Evolutionary conservation across 306 rosid genomes (phyloP), one percentile per base, ranked within the genome.

Genomic region (Quercus mongolica): DNA sequence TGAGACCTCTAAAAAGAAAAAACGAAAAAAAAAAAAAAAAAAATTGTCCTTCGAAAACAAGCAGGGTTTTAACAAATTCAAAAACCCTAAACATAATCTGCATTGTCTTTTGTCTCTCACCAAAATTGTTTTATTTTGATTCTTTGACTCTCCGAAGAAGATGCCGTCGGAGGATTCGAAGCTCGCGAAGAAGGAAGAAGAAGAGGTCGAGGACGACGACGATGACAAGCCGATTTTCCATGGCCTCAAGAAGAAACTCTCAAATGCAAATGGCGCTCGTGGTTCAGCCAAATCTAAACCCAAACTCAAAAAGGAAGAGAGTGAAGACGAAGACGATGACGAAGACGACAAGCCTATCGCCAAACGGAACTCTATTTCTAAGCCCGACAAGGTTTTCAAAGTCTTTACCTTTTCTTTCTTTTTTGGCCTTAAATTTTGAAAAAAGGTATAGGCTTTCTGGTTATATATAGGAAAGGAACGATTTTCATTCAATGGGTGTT

Each of bases 161-260:
- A 94, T 94, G 97, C 59, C 92, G 58, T 87, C 90, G 0, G 90
- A 85, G 74, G 92, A 90, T n/a, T 74, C 82, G 41, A 88, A 83
- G 83, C 56, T 80, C 4, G 78, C 78, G 61, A 90, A 83, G 84
- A 81, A 73, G 54, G 72, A 51, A 41, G 75, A 62, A 75, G 31
- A 38, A 35, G 80, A 69, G 64, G 57, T 64, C 30, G 82, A 54
- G 17, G 82, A 87, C 46, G 91, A 69, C 14, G 79, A 70, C 12
- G 86, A 76, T 12, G 83, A 81, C 31, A 55, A 63, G 54, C 83
- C 79, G 14, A 41, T 80, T 25, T 59, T 58, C 68, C 71, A 56
- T 74, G 79, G 18, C 56, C 23, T 25, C 55, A 87, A 78, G 81
- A 82, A 79, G 81, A 90, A 90, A 65, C 65, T 70, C 41, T 6